Conservation (phyloP, 345 rosid genomes). For the Dovyalis caffra region DNA sequence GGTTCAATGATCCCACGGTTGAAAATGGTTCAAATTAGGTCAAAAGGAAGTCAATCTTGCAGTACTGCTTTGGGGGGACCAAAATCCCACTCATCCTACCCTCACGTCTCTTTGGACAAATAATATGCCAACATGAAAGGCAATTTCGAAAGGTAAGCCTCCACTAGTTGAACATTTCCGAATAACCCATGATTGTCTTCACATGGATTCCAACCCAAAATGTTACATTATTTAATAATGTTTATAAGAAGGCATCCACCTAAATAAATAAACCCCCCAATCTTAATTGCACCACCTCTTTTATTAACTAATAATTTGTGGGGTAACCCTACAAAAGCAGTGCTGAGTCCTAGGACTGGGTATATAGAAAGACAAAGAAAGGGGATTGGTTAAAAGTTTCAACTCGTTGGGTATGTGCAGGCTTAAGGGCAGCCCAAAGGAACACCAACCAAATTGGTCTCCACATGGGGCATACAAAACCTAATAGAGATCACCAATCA, state of each 20-base stretch:
- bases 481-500: constrained; percentile 20
- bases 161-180: constrained; percentile 20
- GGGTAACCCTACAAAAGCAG: constrained; percentile 1
- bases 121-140: constrained; percentile 15
- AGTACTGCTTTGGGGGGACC: constrained; percentile 21
- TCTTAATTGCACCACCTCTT: constrained; percentile 1
- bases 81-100: constrained; percentile 35
- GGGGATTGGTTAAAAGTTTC: constrained; percentile 9
- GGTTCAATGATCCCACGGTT: constrained; percentile 24
- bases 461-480: constrained; percentile 39
- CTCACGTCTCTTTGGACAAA: background rate
- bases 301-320: background rate
- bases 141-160: background rate
- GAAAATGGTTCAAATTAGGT: constrained; percentile 10
- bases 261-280: background rate
- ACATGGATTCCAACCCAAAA: constrained; percentile 44
- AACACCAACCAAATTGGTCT: constrained; percentile 41
- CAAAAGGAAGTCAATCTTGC: constrained; percentile 28
- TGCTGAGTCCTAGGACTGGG: constrained; percentile 12
- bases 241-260: constrained; percentile 13
- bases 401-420: constrained; percentile 7
- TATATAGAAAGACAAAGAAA: background rate
- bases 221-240: constrained; percentile 14
- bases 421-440: constrained; percentile 32
- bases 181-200: constrained; percentile 40